A percentile compares a stretch with the other conserved stretches of the same genome.
Conservation (phyloP, 73 alveolate genomes). For the Halteria grandinella region DNA sequence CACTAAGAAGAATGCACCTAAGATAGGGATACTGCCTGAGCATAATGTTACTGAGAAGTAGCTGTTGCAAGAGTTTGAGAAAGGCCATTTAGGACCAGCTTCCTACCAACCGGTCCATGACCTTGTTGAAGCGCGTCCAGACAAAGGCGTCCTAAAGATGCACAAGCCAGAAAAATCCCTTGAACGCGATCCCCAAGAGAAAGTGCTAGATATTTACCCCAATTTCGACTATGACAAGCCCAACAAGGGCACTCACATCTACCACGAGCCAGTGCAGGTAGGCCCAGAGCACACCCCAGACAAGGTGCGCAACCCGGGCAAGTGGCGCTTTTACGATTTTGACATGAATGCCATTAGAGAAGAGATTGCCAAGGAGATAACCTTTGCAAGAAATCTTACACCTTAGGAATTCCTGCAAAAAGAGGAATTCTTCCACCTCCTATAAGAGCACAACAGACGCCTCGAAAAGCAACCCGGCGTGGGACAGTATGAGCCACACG, state of each 20-base stretch:
- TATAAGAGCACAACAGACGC: conserved; percentile 43
- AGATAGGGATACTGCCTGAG: conserved; percentile 16
- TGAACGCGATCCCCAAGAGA: conserved; percentile 63
- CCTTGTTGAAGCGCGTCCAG: conserved; percentile 69
- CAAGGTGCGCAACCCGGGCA: conserved; percentile 63
- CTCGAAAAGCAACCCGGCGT: conserved; percentile 69
- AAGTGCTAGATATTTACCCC: conserved; percentile 70
- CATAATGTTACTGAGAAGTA: conserved; percentile 1
- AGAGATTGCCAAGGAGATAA: conserved; percentile 67
- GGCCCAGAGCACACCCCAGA: conserved; percentile 74
- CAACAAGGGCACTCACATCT: conserved; percentile 54
- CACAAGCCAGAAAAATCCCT: conserved; percentile 36
- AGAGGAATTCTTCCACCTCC: conserved; percentile 63
- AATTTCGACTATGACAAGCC: conserved; percentile 74
- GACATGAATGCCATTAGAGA: conserved; percentile 77
- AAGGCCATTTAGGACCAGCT: conserved; percentile 70
- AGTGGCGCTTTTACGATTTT: conserved; percentile 73
- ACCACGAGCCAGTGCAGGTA: conserved; percentile 71
- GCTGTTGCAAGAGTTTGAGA: conserved; percentile 18
- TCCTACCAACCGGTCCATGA: conserved; percentile 69
- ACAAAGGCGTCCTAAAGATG: conserved; percentile 57
- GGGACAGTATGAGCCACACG: conserved; percentile 74
- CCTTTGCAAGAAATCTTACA: conserved; percentile 66
- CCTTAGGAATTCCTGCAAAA: conserved; percentile 63
- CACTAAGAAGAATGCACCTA: conserved; percentile 48